Percentiles rank a stretch among this genome's conserved stretches.
These are phyloP conservation scores for Podaxis sp. DNA, from an alignment of 768 basidiomycete genomes.

Conservation along the genomic window DNA sequence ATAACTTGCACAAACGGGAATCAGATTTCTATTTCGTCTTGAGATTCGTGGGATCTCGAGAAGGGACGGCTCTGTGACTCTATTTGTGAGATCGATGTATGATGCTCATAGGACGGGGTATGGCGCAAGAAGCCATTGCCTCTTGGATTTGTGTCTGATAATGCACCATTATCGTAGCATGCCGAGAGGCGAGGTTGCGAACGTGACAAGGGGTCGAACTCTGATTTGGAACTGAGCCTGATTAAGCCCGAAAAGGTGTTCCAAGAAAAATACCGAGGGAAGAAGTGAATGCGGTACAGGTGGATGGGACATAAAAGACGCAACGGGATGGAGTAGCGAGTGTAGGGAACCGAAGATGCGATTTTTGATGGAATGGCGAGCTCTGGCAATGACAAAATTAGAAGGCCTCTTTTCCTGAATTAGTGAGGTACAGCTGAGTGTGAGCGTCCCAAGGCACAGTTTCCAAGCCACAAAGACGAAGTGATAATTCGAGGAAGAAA, in stretches of 20 bases:
- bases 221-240: too few relatives aligned
- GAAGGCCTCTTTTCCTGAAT: not conserved
- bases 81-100: not conserved
- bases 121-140: conserved; percentile 4
- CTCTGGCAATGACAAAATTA: not conserved
- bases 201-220: not conserved
- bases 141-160: not conserved
- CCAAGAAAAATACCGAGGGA: not conserved
- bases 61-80: not conserved
- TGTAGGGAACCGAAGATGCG: not conserved
- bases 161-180: not conserved
- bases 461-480: not conserved
- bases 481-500: not conserved
- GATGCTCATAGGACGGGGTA: conserved; percentile 2
- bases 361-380: not conserved
- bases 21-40: not conserved
- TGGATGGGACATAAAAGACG: not conserved
- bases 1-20: not conserved
- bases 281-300: not conserved
- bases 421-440: not conserved
- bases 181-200: not conserved
- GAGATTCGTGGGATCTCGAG: not conserved
- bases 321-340: not conserved
- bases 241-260: not conserved
- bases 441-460: not conserved